These are phyloP conservation scores for Cryptosporidium felis DNA, from an alignment of 169 alveolate genomes.

Conservation along the genomic window DNA sequence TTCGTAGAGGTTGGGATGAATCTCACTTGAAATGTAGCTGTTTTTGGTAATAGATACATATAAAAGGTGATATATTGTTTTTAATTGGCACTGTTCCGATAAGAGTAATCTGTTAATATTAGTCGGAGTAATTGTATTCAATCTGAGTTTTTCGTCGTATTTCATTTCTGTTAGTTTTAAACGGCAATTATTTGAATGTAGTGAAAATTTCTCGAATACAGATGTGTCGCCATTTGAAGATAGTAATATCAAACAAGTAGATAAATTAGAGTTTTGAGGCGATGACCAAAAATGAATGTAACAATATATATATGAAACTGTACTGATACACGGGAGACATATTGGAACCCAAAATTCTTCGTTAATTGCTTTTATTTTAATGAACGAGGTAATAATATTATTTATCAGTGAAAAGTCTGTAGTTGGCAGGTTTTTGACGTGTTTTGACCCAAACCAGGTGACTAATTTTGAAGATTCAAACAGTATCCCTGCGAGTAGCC, in stretches of 20 bases:
- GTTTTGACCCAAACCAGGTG: slow-evolving; percentile 67
- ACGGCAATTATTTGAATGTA: slow-evolving; percentile 16
- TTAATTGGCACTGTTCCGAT: background rate
- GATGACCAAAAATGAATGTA: slow-evolving; percentile 45
- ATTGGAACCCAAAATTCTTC: slow-evolving; percentile 67
- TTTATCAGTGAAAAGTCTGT: slow-evolving; percentile 44
- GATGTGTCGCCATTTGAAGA: slow-evolving; percentile 25
- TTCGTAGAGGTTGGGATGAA: slow-evolving; percentile 18
- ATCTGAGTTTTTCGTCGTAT: background rate
- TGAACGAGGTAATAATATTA: slow-evolving; percentile 2
- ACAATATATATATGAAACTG: slow-evolving; percentile 55
- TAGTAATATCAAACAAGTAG: slow-evolving; percentile 36
- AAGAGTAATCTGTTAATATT: background rate
- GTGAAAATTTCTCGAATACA: slow-evolving; percentile 24
- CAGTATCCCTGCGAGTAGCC: slow-evolving; percentile 41
- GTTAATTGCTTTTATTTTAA: background rate
- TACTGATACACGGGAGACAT: slow-evolving; percentile 52
- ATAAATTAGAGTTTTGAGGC: background rate
- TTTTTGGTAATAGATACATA: slow-evolving; percentile 1
- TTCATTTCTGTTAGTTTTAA: background rate
- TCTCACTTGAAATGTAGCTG: slow-evolving; percentile 9
- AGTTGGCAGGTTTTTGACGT: slow-evolving; percentile 33
- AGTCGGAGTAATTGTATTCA: background rate
- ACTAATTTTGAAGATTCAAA: slow-evolving; percentile 25
- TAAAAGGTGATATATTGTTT: slow-evolving; percentile 15